phyloP scores from a whole-genome alignment of 2,329 filamentous ascomycete species.

The Aspergillus sclerotialis region DNA sequence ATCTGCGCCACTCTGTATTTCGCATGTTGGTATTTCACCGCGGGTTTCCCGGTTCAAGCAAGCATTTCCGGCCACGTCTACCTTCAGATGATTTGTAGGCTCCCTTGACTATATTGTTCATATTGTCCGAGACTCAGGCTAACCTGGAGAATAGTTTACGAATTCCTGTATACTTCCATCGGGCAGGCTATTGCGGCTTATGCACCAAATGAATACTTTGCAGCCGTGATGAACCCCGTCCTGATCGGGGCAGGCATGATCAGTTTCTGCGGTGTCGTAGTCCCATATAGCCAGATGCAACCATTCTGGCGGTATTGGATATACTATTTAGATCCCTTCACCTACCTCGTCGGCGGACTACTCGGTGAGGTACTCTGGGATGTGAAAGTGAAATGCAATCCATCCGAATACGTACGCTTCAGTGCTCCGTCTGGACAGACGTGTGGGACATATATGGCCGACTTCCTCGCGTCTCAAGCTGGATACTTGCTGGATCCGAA shows the following conservation, averaged over 20 bases:
- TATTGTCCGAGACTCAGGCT: neutral
- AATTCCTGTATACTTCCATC: constrained; percentile 37
- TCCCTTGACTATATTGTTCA: no score
- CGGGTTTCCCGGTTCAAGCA: constrained; percentile 35
- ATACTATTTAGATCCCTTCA: constrained; percentile 40
- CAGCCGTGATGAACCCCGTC: constrained; percentile 51
- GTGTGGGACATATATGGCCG: constrained; percentile 28
- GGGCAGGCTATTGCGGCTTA: constrained; percentile 51
- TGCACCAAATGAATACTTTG: constrained; percentile 55
- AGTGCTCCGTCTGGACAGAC: constrained; percentile 20
- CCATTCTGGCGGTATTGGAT: constrained; percentile 39
- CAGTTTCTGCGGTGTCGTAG: constrained; percentile 34
- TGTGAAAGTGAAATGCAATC: constrained; percentile 28
- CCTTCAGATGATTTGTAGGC: constrained; percentile 33
- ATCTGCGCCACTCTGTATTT: constrained; percentile 42
- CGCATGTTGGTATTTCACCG: constrained; percentile 53
- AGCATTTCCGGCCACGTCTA: constrained; percentile 31
- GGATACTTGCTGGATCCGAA: constrained; percentile 25
- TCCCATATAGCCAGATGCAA: constrained; percentile 30
- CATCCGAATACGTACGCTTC: constrained; percentile 25
- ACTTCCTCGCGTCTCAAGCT: constrained; percentile 19
- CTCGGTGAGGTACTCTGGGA: constrained; percentile 33
- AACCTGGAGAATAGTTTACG: constrained; percentile 28
- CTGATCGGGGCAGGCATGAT: constrained; percentile 42
- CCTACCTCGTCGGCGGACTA: constrained; percentile 35